Conservation (phyloP, 345 rosid species). For the Populus nigra region DNA sequence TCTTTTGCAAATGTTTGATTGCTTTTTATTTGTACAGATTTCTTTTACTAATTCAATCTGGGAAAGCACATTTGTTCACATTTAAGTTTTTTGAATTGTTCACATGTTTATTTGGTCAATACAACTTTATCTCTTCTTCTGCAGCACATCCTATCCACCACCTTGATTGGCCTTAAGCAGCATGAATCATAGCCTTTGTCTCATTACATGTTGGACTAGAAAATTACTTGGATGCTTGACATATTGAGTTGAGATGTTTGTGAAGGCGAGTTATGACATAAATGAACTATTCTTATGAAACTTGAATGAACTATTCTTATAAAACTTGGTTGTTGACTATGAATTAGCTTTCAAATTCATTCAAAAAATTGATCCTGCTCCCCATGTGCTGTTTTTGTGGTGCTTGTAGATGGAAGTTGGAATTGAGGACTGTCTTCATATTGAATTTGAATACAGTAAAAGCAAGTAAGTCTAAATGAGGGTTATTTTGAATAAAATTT, state of each 20-base stretch:
- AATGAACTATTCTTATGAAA: too few relatives aligned
- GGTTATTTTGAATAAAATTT: background rate
- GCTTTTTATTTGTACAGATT: background rate
- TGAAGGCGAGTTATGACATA: background rate
- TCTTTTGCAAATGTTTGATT: background rate
- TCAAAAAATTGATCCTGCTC: background rate
- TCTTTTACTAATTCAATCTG: background rate
- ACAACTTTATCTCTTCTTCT: background rate
- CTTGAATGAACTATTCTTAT: background rate
- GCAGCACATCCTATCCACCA: background rate
- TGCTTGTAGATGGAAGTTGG: slow-evolving; percentile 93
- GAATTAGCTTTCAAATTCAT: background rate
- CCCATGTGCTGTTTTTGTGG: background rate
- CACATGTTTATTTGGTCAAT: background rate
- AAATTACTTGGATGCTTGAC: background rate
- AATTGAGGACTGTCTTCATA: slow-evolving; percentile 93
- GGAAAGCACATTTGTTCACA: background rate
- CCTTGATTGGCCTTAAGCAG: background rate
- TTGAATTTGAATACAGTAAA: slow-evolving; percentile 95
- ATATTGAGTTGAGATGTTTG: background rate
- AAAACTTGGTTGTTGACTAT: background rate
- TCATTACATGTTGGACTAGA: background rate
- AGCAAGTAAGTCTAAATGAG: slow-evolving; percentile 69
- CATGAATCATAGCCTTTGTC: background rate
- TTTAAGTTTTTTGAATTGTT: background rate